A percentile compares a stretch with the other conserved stretches of the same genome.
phyloP scores from a whole-genome alignment of 2,329 filamentous ascomycete species.

The Cladosporium halotolerans region DNA sequence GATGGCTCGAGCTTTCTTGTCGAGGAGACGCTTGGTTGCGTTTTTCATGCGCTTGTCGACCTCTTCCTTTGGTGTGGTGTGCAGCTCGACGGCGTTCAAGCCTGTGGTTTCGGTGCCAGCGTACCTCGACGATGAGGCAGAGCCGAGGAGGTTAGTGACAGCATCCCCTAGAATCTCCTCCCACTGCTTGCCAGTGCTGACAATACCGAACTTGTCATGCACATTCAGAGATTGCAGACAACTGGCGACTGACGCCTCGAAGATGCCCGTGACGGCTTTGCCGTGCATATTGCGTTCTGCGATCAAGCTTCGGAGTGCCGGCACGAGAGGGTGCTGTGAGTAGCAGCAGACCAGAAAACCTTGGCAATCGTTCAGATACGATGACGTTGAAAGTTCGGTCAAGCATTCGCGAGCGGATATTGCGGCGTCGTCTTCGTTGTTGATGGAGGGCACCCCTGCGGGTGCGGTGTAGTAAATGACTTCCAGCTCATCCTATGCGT shows the following conservation, averaged over 20 bases:
- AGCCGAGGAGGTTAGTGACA: constrained; percentile 58
- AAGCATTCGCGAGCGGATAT: constrained; percentile 59
- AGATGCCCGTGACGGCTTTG: constrained; percentile 70
- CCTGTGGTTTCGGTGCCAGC: constrained; percentile 79
- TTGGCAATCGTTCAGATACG: no score
- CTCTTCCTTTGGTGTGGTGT: constrained; percentile 58
- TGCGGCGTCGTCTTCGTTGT: constrained; percentile 63
- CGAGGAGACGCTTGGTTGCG: constrained; percentile 62
- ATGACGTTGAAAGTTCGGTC: constrained; percentile 40
- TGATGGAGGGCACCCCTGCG: constrained; percentile 65
- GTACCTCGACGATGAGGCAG: constrained; percentile 45
- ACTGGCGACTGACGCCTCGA: constrained; percentile 71
- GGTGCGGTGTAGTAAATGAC: constrained; percentile 61
- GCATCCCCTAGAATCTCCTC: constrained; percentile 63
- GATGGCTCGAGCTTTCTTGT: constrained; percentile 45
- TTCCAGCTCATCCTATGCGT: background rate
- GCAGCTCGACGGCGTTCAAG: constrained; percentile 71
- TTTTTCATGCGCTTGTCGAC: constrained; percentile 61
- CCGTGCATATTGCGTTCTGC: constrained; percentile 17
- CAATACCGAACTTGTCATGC: constrained; percentile 67
- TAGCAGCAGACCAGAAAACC: constrained; percentile 86
- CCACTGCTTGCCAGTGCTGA: constrained; percentile 84
- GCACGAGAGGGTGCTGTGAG: constrained; percentile 73
- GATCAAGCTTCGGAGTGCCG: constrained; percentile 27
- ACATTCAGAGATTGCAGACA: constrained; percentile 52